Evolutionary conservation across 352 stramenopile species (phyloP), one percentile per base, ranked within the genome.

Genomic region (Phytophthora quininea): DNA sequence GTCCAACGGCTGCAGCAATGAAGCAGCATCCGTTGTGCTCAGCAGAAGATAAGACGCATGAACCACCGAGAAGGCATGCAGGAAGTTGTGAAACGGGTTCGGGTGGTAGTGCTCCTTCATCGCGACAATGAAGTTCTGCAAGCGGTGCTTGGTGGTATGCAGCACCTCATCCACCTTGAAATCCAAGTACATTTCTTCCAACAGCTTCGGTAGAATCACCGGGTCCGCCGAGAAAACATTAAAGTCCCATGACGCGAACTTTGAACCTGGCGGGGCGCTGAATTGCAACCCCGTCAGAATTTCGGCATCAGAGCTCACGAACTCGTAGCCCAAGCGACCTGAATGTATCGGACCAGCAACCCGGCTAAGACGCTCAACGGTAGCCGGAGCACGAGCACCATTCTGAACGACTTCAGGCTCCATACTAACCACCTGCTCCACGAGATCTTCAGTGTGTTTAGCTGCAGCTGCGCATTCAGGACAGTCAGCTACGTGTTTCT

Each of bases 21-120:
- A 77, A 0, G 62, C 51, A 2, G 83, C 87, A 31, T 86, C 74
- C 0, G 76, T 92, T 4, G 86, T 96, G 27, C 79, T 91, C 14
- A 97, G 65, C 48, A 98, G 76, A 27, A 94, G 58, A 58, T 97
- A 97, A 5, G 77, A 73, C 27, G 88, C 77, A 71, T 97, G 92
- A 31, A 97, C 79, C 30, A 97, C 91, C 2, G 88, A 92, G 56
- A 97, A 88, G 12, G 87, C 93, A 67, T 98, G 93, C 62, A 91
- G 49, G 63, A 95, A 97, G 79, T 97, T 97, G 77, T 97, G 91
- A 69, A 97, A 97, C 47, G 92, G 88, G 61, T 96, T 96, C 40
- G 86, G 86, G 66, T 94, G 88, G 67, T 96, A 96, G 47, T 91
- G 81, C 19, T 91, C 84, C 56, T 92, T 91, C 59, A 92, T 86